Percentiles rank a stretch among this genome's conserved stretches.
Evolutionary conservation across 1,284 basidiomycete genomes (phyloP).

Genomic region (Cutaneotrichosporon mucoides): DNA sequence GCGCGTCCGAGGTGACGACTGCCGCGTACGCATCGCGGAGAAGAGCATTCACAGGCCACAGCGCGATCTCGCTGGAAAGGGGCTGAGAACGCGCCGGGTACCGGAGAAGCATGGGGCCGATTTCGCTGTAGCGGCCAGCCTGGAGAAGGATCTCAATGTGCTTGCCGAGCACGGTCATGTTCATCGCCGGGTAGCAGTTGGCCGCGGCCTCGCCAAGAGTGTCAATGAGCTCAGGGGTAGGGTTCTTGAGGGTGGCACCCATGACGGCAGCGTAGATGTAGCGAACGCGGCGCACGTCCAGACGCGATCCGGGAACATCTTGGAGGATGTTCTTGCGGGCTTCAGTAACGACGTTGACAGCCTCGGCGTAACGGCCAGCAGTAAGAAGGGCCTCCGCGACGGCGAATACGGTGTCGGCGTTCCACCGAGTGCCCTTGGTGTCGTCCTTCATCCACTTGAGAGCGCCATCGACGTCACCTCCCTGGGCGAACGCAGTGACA

Average conservation of each 20-base stretch:
- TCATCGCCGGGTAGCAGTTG: conserved; percentile 1
- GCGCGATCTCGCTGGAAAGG: background rate
- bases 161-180: conserved; percentile 1
- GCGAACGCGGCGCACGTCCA: background rate
- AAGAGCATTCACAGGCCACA: background rate
- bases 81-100: background rate
- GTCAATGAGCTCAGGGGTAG: conserved; percentile 53
- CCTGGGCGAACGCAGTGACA: conserved; percentile 62
- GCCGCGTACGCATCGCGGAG: conserved; percentile 1
- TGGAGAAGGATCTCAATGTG: conserved; percentile 17
- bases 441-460: conserved; percentile 61
- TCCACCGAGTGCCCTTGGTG: too few relatives aligned
- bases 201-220: conserved; percentile 18
- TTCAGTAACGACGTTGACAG: background rate
- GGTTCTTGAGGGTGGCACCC: conserved; percentile 54
- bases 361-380: conserved; percentile 53
- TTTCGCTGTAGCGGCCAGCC: conserved; percentile 8
- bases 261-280: background rate
- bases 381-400: conserved; percentile 53
- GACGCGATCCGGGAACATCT: background rate
- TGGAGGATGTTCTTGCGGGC: background rate
- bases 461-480: conserved; percentile 62
- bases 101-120: conserved; percentile 11
- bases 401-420: background rate
- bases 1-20: conserved; percentile 7